Base-by-base conservation (phyloP, 805 yeast genomes). In the Saccharomyces jurei region DNA sequence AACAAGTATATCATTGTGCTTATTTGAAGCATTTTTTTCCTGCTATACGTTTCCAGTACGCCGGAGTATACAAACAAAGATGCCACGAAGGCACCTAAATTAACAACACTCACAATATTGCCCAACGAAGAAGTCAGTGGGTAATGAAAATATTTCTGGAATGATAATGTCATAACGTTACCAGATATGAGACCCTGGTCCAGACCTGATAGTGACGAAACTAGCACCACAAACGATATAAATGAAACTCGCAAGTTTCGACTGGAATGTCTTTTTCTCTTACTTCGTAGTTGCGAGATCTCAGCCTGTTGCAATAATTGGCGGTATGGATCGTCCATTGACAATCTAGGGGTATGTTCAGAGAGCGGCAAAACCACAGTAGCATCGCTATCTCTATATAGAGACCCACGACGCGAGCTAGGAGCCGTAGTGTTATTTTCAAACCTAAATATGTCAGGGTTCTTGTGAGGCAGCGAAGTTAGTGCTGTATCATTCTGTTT, bases 131-230 rank as follows among this genome's bases (percentile, higher is more conserved):
- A 78, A 14, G 94, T 79, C 3, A 84, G 73, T 1, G 97, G 97
- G 49, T 87, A 64, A 60, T 83, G 66, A 70, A 88, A 90, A 69
- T 84, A 88, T 22, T 73, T 74, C 57, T 79, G 79, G 70, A 90
- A 90, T 54, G 85, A 78, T 8, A 76, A 78, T 50, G 87, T 89
- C 1, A 94, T 86, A 52, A 91, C 74, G 49, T 91, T 82, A 2
- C 96, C 96, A 49, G 90, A 83, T 81, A 91, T 88, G 50, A 89
- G 96, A 55, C 97, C 97, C 71, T 90, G 90, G 66, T 85, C 91
- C 67, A 84, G 87, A 2, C 94, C 94, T 62, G 87, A 87, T 26
- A 87, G 74, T 52, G 87, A 83, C 32, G 85, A 82, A 29, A 82
- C 74, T 54, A 67, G 54, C 53, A 68, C 69, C 41, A 72, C 76